Conservation (phyloP, 495 filamentous ascomycete species). For the Hamigera avellanea region DNA sequence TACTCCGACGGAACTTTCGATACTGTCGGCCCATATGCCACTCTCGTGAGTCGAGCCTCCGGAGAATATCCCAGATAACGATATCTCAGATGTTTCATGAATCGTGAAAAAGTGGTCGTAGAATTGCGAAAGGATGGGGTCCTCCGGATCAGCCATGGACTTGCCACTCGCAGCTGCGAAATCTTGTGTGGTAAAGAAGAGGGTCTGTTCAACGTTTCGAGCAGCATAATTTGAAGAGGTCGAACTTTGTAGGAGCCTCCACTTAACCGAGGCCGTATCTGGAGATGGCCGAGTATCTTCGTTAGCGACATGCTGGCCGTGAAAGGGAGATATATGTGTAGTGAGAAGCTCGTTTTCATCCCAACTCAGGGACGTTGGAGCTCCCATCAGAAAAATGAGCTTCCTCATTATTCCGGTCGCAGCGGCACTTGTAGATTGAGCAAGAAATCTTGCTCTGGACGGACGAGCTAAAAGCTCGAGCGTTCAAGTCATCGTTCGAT, state of each 20-base stretch:
- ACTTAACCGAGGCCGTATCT: conserved; percentile 21
- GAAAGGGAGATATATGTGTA: conserved; percentile 36
- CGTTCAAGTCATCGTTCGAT: too few relatives aligned
- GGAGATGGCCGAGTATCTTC: conserved; percentile 1
- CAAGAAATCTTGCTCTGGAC: too few relatives aligned
- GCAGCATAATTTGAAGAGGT: neutral
- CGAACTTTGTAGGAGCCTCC: conserved; percentile 21
- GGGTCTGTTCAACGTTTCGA: conserved; percentile 17
- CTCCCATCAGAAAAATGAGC: conserved; percentile 49
- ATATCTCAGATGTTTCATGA: conserved; percentile 37
- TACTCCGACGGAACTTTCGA: conserved; percentile 8
- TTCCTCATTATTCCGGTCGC: conserved; percentile 33
- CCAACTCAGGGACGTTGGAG: conserved; percentile 53
- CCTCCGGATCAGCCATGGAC: conserved; percentile 13
- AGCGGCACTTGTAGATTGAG: too few relatives aligned
- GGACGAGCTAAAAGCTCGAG: too few relatives aligned
- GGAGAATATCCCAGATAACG: conserved; percentile 7
- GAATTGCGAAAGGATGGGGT: conserved; percentile 45
- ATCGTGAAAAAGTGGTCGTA: conserved; percentile 62
- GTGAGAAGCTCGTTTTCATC: conserved; percentile 36
- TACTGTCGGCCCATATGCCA: conserved; percentile 13
- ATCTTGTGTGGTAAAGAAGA: conserved; percentile 39
- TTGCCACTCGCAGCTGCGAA: conserved; percentile 17
- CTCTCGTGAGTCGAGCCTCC: conserved; percentile 18
- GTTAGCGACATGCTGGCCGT: conserved; percentile 7